phyloP scores from a whole-genome alignment of 2,329 filamentous ascomycete genomes.

The Neoarthrinium moseri region DNA sequence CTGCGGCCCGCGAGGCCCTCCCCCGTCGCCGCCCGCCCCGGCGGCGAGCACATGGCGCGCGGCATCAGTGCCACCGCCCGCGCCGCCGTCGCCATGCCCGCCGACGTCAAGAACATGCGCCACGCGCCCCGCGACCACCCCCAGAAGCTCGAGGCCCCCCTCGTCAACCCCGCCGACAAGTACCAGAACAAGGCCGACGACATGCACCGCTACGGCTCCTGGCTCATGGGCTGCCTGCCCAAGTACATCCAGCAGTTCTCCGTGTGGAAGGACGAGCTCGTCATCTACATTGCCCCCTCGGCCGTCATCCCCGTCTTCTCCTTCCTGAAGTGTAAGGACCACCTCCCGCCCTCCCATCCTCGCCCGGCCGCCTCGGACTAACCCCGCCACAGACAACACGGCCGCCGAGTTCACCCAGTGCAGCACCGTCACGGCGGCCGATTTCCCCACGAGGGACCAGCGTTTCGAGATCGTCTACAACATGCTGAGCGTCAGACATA shows the following conservation, averaged over 20 bases:
- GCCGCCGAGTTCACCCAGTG: conserved; percentile 95
- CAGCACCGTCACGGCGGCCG: conserved; percentile 88
- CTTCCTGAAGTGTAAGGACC: conserved; percentile 74
- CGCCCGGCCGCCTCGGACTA: not conserved
- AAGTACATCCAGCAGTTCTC: conserved; percentile 99
- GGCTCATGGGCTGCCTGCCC: conserved; percentile 92
- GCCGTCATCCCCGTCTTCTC: conserved; percentile 89
- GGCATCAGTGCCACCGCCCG: conserved; percentile 49
- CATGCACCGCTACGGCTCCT: conserved; percentile 92
- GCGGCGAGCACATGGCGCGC: conserved; percentile 40
- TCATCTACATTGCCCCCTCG: conserved; percentile 84
- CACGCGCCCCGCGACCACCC: conserved; percentile 56
- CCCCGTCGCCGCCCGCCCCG: conserved; percentile 32
- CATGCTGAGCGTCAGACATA: conserved; percentile 91
- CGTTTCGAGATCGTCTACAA: conserved; percentile 99
- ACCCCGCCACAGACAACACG: conserved; percentile 69
- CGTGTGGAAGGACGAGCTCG: conserved; percentile 98
- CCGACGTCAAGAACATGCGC: conserved; percentile 66
- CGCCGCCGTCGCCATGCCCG: conserved; percentile 54
- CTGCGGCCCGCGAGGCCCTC: conserved; percentile 48
- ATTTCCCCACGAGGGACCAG: conserved; percentile 92
- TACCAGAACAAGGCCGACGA: conserved; percentile 83
- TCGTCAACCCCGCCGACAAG: conserved; percentile 92
- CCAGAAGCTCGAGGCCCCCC: conserved; percentile 70
- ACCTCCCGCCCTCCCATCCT: conserved; percentile 12